A percentile compares a stretch with the other conserved stretches of the same genome.
These are phyloP conservation scores for Strigomonas oncopelti DNA, from an alignment of 208 protist genomes.

Conservation along the genomic window DNA sequence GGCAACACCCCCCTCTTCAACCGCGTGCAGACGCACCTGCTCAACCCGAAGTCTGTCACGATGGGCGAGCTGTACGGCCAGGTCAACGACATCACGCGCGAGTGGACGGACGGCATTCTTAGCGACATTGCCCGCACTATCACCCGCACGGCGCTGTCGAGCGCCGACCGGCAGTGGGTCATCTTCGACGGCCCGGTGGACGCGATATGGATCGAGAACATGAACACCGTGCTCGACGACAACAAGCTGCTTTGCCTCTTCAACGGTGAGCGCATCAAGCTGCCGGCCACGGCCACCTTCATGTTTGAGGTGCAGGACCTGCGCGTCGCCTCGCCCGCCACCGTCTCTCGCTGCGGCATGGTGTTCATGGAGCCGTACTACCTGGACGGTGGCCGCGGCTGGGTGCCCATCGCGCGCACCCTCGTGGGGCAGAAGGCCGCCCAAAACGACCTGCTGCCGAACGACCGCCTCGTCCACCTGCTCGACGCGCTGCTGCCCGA, in stretches of 20 bases:
- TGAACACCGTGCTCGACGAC: slow-evolving; percentile 99
- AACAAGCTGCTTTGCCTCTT: slow-evolving; percentile 98
- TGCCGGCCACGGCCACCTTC: slow-evolving; percentile 90
- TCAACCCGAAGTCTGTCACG: slow-evolving; percentile 97
- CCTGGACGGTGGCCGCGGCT: slow-evolving; percentile 85
- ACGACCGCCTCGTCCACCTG: slow-evolving; percentile 71
- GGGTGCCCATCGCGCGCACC: slow-evolving; percentile 74
- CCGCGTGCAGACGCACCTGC: slow-evolving; percentile 67
- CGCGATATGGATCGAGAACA: slow-evolving; percentile 99
- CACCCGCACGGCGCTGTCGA: slow-evolving; percentile 65
- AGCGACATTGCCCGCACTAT: slow-evolving; percentile 89
- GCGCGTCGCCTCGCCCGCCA: slow-evolving; percentile 96
- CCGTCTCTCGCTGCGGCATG: slow-evolving; percentile 98
- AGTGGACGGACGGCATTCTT: slow-evolving; percentile 97
- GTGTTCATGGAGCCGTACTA: slow-evolving; percentile 96
- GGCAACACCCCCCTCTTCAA: slow-evolving; percentile 76
- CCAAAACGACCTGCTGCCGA: slow-evolving; percentile 35
- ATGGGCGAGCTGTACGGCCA: slow-evolving; percentile 96
- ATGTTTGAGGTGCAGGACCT: slow-evolving; percentile 99
- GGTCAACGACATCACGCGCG: slow-evolving; percentile 95
- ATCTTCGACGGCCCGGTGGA: slow-evolving; percentile 99
- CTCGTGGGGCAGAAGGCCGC: slow-evolving; percentile 54
- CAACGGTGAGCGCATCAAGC: slow-evolving; percentile 96
- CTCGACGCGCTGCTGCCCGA: slow-evolving; percentile 70
- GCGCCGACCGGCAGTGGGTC: slow-evolving; percentile 90